Conservation (phyloP, 805 yeast species). For the Wickerhamomyces chaumierensis region DNA sequence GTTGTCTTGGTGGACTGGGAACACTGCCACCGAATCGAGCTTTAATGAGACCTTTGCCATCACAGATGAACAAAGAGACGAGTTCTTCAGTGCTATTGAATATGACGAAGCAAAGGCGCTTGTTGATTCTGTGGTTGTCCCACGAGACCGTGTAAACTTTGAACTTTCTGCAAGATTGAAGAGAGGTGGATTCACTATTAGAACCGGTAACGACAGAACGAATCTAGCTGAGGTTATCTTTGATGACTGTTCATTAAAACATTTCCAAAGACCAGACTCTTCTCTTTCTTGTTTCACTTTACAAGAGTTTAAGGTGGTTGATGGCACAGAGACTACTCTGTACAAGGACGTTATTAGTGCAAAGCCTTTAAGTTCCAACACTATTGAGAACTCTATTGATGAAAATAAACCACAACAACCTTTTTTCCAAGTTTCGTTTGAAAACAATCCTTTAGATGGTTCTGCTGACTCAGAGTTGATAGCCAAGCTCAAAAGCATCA, state of each 20-base stretch:
- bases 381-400: constrained; percentile 15
- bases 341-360: constrained; percentile 85
- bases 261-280: constrained; percentile 73
- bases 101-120: constrained; percentile 56
- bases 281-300: constrained; percentile 60
- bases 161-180: constrained; percentile 59
- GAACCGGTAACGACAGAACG: constrained; percentile 19
- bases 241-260: constrained; percentile 68
- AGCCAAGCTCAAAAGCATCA: constrained; percentile 74
- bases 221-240: constrained; percentile 70
- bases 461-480: constrained; percentile 70
- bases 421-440: constrained; percentile 73
- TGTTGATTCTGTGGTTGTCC: constrained; percentile 47
- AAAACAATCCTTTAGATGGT: constrained; percentile 75
- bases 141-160: constrained; percentile 60
- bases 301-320: constrained; percentile 76
- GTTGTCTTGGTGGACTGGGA: constrained; percentile 57
- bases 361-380: constrained; percentile 42
- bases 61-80: constrained; percentile 81
- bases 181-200: constrained; percentile 67
- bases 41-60: constrained; percentile 36
- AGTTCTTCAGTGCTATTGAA: constrained; percentile 87
- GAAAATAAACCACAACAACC: constrained; percentile 32
- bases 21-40: constrained; percentile 11
- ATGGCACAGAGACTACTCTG: constrained; percentile 69